Evolutionary conservation across 2,329 filamentous ascomycete species (phyloP).

Genomic region (Diaporthe longicolla): DNA sequence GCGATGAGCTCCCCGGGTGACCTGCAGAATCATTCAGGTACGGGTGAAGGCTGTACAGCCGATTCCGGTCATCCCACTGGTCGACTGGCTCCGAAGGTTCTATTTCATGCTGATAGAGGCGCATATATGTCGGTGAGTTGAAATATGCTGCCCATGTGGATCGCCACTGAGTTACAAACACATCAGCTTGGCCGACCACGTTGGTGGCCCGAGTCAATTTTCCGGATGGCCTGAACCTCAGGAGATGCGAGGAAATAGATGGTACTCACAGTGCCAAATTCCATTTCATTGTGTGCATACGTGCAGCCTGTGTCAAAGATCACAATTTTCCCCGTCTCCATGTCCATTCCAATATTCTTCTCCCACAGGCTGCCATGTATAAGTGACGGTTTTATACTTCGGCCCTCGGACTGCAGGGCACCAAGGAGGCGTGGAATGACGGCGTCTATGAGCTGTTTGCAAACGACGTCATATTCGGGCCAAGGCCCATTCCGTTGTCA

Average conservation of each 20-base stretch:
- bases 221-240: too few species aligned
- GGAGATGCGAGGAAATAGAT: too few species aligned
- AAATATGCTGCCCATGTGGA: constrained; percentile 37
- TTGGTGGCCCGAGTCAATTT: too few species aligned
- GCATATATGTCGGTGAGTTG: constrained; percentile 19
- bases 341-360: constrained; percentile 9
- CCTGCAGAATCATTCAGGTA: constrained; percentile 22
- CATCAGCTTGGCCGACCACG: too few species aligned
- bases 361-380: constrained; percentile 29
- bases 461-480: constrained; percentile 11
- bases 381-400: not conserved
- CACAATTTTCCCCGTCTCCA: not conserved
- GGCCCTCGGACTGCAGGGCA: constrained; percentile 20
- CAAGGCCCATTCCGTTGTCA: constrained; percentile 28
- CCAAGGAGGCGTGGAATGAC: constrained; percentile 28
- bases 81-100: constrained; percentile 9
- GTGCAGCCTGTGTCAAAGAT: constrained; percentile 29
- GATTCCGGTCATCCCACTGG: constrained; percentile 27
- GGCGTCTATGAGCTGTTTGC: not conserved
- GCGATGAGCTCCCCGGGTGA: constrained; percentile 13
- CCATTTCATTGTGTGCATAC: constrained; percentile 17
- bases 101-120: not conserved
- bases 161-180: not conserved
- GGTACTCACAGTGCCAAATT: constrained; percentile 18
- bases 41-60: constrained; percentile 13